Conservation (phyloP, 257 asterid species). For the Salvia rosmarinus region DNA sequence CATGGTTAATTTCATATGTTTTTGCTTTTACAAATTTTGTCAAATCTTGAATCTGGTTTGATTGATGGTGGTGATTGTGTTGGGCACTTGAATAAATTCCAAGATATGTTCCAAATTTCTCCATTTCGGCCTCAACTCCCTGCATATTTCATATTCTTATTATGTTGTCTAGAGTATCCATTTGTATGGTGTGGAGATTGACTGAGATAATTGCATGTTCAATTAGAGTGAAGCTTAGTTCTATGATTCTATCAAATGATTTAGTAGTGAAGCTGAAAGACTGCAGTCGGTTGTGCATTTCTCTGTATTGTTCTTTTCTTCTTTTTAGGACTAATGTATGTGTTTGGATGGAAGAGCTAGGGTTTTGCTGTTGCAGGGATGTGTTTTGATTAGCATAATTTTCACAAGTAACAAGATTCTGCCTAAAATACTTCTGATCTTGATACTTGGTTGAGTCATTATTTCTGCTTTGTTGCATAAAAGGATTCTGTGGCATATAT, state of each 20-base stretch:
- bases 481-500: background rate
- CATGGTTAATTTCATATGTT: background rate
- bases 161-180: constrained; percentile 1
- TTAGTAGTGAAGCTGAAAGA: no score
- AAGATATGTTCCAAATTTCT: background rate
- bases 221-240: background rate
- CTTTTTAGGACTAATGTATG: background rate
- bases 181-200: no score
- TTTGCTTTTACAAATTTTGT: constrained; percentile 25
- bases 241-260: no score
- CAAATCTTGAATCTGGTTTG: constrained; percentile 13
- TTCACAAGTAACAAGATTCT: background rate
- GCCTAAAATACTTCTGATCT: no score
- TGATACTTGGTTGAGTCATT: no score
- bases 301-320: background rate
- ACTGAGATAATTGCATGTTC: background rate
- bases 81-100: background rate
- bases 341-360: background rate
- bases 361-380: background rate
- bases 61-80: constrained; percentile 16
- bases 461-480: no score
- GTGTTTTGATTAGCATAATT: background rate
- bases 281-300: background rate
- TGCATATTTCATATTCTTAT: background rate
- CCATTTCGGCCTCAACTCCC: background rate